Conservation (phyloP, 1,284 basidiomycete genomes). For the Ustilago vetiveriae region DNA sequence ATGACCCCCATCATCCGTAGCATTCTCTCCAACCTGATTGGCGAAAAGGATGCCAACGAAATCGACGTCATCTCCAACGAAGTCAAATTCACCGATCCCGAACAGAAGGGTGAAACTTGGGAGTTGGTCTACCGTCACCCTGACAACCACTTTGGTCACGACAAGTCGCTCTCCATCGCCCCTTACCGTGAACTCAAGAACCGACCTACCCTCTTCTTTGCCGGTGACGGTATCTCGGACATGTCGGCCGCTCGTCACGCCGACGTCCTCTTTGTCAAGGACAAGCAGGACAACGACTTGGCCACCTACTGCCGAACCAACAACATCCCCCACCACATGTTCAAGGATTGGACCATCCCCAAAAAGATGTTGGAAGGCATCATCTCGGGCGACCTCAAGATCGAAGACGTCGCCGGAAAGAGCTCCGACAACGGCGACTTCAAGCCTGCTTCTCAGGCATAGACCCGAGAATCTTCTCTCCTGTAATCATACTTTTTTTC, state of each 20-base stretch:
- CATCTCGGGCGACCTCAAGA: constrained; percentile 46
- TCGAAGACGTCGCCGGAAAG: constrained; percentile 44
- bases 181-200: constrained; percentile 64
- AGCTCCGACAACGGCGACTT: constrained; percentile 47
- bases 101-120: constrained; percentile 62
- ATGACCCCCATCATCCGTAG: constrained; percentile 66
- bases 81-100: constrained; percentile 65
- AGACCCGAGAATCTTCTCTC: background rate
- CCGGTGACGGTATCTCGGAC: constrained; percentile 66
- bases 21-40: constrained; percentile 66
- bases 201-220: constrained; percentile 64
- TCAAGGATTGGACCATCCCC: constrained; percentile 64
- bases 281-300: constrained; percentile 66
- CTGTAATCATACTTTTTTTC: background rate
- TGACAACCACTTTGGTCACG: constrained; percentile 65
- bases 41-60: constrained; percentile 64
- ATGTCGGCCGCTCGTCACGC: constrained; percentile 67
- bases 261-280: constrained; percentile 66
- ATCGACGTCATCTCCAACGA: constrained; percentile 67
- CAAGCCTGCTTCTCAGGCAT: constrained; percentile 17
- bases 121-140: constrained; percentile 66
- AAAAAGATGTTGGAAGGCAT: constrained; percentile 60
- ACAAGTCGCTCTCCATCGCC: constrained; percentile 64
- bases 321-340: constrained; percentile 63
- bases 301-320: constrained; percentile 63